Evolutionary conservation across 257 asterid species (phyloP).

Genomic region (Solanum chmielewskii): DNA sequence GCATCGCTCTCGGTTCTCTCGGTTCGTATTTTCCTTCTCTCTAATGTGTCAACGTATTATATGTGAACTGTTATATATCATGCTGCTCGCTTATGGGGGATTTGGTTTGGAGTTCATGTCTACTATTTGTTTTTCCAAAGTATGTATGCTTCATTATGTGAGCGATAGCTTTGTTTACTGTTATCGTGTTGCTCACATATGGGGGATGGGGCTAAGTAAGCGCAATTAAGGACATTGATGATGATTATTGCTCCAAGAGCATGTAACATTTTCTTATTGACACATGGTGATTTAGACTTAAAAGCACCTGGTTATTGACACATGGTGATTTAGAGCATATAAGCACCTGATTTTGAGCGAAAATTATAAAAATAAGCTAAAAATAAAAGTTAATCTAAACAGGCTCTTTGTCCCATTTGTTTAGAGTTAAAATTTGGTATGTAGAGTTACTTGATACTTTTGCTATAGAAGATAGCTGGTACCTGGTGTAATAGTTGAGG

Average conservation of each 20-base stretch:
- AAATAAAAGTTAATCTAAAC: background rate
- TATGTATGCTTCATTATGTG: background rate
- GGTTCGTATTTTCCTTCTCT: background rate
- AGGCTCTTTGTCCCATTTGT: background rate
- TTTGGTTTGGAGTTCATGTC: background rate
- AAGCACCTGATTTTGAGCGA: background rate
- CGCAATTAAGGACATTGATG: background rate
- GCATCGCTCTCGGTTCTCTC: conserved; percentile 1
- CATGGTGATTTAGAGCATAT: background rate
- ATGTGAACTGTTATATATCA: background rate
- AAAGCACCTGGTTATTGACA: background rate
- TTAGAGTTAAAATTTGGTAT: background rate
- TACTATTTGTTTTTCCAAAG: background rate
- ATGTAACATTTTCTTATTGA: background rate
- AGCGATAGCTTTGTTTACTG: background rate
- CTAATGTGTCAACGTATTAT: background rate
- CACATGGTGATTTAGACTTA: background rate
- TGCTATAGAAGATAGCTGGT: background rate
- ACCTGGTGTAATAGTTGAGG: background rate
- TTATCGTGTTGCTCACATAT: background rate
- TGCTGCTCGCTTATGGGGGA: background rate
- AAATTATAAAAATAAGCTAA: background rate
- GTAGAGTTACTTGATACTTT: background rate
- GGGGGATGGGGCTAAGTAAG: background rate
- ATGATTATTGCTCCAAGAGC: background rate